These are phyloP conservation scores for Globisporangium sylvaticum DNA, from an alignment of 352 stramenopile genomes.

Conservation along the genomic window DNA sequence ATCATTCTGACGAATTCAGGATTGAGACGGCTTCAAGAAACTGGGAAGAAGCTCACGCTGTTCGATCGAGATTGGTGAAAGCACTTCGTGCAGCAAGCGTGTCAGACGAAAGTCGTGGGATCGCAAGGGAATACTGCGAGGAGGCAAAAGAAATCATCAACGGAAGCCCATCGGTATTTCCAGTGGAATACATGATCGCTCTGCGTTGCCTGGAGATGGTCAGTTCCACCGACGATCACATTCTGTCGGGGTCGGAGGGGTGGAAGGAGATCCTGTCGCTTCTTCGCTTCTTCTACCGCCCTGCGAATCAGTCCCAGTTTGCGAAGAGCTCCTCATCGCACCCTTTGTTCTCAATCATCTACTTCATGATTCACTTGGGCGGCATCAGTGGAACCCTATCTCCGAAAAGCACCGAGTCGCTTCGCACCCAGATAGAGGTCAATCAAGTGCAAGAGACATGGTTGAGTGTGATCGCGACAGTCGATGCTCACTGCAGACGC, in stretches of 20 bases:
- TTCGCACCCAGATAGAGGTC: constrained; percentile 26
- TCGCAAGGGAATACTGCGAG: constrained; percentile 27
- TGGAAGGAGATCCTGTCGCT: constrained; percentile 37
- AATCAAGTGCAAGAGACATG: constrained; percentile 30
- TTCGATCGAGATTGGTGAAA: constrained; percentile 34
- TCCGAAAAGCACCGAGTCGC: constrained; percentile 9
- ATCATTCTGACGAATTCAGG: constrained; percentile 15
- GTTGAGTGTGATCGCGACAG: constrained; percentile 33
- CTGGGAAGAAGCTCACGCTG: constrained; percentile 40
- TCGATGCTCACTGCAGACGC: constrained; percentile 42
- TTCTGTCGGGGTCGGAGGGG: constrained; percentile 24
- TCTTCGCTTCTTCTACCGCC: constrained; percentile 69
- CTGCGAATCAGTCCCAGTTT: constrained; percentile 54
- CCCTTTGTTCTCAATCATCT: constrained; percentile 51
- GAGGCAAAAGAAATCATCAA: constrained; percentile 29
- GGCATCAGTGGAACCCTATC: not conserved
- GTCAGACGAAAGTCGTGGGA: constrained; percentile 10
- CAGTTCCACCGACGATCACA: constrained; percentile 22
- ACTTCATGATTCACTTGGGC: constrained; percentile 25
- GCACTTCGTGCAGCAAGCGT: constrained; percentile 32
- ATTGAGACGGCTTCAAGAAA: constrained; percentile 32
- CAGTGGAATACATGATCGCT: constrained; percentile 61
- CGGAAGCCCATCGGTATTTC: constrained; percentile 44
- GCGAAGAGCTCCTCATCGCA: constrained; percentile 45
- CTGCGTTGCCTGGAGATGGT: constrained; percentile 40